Evolutionary conservation across 2,329 filamentous ascomycete genomes (phyloP).

Genomic region (Xylariaceae sp.): DNA sequence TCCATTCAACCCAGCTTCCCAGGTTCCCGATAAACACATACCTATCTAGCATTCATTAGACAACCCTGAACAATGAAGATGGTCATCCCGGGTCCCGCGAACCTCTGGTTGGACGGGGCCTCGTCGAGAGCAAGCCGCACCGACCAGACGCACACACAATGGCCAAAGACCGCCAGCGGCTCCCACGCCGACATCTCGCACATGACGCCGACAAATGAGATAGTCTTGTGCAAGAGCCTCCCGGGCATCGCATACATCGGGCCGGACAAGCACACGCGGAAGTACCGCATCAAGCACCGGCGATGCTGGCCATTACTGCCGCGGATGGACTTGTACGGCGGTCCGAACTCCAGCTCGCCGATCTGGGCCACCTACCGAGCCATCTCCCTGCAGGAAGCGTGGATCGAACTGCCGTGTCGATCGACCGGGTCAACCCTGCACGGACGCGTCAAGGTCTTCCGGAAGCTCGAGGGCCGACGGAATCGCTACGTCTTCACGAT

Average conservation of each 20-base stretch:
- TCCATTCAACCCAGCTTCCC: too few relatives aligned
- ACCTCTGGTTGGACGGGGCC: constrained; percentile 3
- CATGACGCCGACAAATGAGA: neutral
- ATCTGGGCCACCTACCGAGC: constrained; percentile 14
- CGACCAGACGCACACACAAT: constrained; percentile 2
- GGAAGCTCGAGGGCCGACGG: constrained; percentile 3
- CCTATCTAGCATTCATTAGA: too few relatives aligned
- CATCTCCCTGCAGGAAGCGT: neutral
- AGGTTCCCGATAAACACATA: too few relatives aligned
- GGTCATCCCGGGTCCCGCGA: too few relatives aligned
- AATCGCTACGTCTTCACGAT: constrained; percentile 15
- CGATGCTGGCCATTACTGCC: constrained; percentile 7
- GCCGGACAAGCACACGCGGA: constrained; percentile 6
- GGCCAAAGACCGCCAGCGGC: neutral
- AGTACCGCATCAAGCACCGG: constrained; percentile 10
- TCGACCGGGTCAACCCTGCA: constrained; percentile 6
- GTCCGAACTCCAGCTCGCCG: neutral
- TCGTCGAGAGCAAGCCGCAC: neutral
- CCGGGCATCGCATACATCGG: constrained; percentile 5
- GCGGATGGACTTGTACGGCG: constrained; percentile 3
- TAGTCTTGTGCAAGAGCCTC: constrained; percentile 9
- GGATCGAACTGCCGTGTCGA: constrained; percentile 8
- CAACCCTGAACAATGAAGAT: too few relatives aligned
- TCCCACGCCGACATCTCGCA: neutral
- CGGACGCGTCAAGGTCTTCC: constrained; percentile 7